Evolutionary conservation across 352 stramenopile species (phyloP).

Genomic region (Phytophthora chlamydospora): DNA sequence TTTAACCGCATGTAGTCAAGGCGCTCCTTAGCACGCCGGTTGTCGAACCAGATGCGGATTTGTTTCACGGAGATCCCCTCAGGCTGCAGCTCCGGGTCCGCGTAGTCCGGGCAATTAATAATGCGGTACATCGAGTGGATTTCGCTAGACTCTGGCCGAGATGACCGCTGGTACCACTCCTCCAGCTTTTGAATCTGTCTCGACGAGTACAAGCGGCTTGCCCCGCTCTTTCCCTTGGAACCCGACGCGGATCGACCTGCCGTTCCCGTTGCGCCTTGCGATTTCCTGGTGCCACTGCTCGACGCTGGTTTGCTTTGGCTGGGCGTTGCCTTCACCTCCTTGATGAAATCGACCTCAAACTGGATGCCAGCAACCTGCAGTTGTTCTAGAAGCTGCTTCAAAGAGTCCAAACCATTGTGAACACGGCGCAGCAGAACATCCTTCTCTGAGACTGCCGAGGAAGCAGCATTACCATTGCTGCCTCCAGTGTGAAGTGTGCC

Average conservation of each 20-base stretch:
- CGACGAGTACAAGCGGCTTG: slow-evolving; percentile 84
- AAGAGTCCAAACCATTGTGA: slow-evolving; percentile 57
- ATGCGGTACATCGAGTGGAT: slow-evolving; percentile 92
- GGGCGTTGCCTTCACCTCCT: slow-evolving; percentile 69
- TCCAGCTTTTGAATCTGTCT: slow-evolving; percentile 91
- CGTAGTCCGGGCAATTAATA: slow-evolving; percentile 86
- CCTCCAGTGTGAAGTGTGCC: slow-evolving; percentile 14
- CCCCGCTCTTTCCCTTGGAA: slow-evolving; percentile 76
- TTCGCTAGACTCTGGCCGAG: slow-evolving; percentile 78
- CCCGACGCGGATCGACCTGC: slow-evolving; percentile 45
- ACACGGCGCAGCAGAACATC: slow-evolving; percentile 60
- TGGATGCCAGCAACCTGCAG: slow-evolving; percentile 83
- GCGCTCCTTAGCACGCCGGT: slow-evolving; percentile 82
- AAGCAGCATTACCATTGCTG: slow-evolving; percentile 22
- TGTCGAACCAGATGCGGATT: slow-evolving; percentile 91
- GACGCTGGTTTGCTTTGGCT: slow-evolving; percentile 49
- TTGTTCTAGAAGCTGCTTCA: slow-evolving; percentile 81
- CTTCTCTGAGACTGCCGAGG: slow-evolving; percentile 33
- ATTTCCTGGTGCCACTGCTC: slow-evolving; percentile 34
- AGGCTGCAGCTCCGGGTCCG: slow-evolving; percentile 82
- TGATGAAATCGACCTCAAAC: slow-evolving; percentile 85
- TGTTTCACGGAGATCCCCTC: slow-evolving; percentile 89
- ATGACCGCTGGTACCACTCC: slow-evolving; percentile 88
- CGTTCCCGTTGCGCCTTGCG: slow-evolving; percentile 25
- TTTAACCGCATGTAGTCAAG: slow-evolving; percentile 90